Evolutionary conservation across 805 yeast species (phyloP).

Genomic region (Myxozyma lipomycoides): DNA sequence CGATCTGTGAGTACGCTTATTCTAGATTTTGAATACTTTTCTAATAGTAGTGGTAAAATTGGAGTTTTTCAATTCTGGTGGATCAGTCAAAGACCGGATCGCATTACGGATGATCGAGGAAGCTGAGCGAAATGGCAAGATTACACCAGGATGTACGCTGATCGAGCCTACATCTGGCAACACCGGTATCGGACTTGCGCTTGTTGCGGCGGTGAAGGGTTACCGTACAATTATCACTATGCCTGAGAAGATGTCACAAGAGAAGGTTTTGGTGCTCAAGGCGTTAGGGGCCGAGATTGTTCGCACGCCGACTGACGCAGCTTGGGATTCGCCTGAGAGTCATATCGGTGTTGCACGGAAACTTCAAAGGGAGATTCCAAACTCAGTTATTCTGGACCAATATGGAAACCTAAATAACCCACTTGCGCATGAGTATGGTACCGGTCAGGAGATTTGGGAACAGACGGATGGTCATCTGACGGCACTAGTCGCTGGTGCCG

Average conservation of each 20-base stretch:
- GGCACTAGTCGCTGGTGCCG: slow-evolving; percentile 85
- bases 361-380: slow-evolving; percentile 76
- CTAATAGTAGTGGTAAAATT: slow-evolving; percentile 61
- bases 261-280: slow-evolving; percentile 79
- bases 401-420: slow-evolving; percentile 77
- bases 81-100: slow-evolving; percentile 84
- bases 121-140: slow-evolving; percentile 72
- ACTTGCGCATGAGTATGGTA: slow-evolving; percentile 75
- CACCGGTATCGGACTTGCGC: slow-evolving; percentile 86
- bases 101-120: slow-evolving; percentile 83
- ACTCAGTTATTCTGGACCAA: slow-evolving; percentile 80
- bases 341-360: slow-evolving; percentile 84
- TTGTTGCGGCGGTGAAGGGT: slow-evolving; percentile 82
- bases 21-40: neutral
- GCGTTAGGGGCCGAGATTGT: slow-evolving; percentile 89
- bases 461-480: slow-evolving; percentile 69
- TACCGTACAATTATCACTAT: slow-evolving; percentile 81
- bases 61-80: slow-evolving; percentile 84
- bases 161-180: slow-evolving; percentile 91
- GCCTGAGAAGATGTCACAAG: slow-evolving; percentile 91
- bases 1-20: slow-evolving; percentile 29
- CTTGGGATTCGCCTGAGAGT: slow-evolving; percentile 88
- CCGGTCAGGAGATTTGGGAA: slow-evolving; percentile 81
- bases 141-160: slow-evolving; percentile 74
- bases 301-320: slow-evolving; percentile 88